Percentiles rank a stretch among this genome's conserved stretches.
Conservation (phyloP, 2,329 filamentous ascomycete species). For the Colletotrichum melonis region DNA sequence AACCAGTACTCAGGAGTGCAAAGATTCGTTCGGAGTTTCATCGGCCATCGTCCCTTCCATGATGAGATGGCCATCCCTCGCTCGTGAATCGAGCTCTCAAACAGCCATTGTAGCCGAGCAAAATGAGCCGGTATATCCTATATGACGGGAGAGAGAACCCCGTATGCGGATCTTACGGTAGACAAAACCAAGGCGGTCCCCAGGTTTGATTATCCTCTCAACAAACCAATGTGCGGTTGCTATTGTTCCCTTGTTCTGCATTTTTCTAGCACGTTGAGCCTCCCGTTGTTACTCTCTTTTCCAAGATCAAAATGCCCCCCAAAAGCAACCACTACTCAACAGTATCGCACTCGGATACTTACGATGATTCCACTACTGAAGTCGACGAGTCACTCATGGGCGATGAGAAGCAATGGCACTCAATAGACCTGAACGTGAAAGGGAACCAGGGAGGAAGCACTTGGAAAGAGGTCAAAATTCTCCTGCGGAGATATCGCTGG, state of each 20-base stretch:
- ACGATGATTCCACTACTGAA: slow-evolving; percentile 29
- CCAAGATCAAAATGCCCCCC: background rate
- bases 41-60: background rate
- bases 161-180: background rate
- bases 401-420: slow-evolving; percentile 34
- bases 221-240: background rate
- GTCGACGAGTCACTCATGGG: slow-evolving; percentile 27
- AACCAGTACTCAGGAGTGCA: background rate
- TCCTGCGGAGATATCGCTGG: slow-evolving; percentile 22
- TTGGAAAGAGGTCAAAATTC: slow-evolving; percentile 20
- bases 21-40: background rate
- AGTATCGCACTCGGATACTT: slow-evolving; percentile 3
- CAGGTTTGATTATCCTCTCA: background rate
- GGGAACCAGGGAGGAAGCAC: background rate
- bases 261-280: background rate
- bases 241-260: background rate
- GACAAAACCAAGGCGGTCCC: slow-evolving; percentile 1
- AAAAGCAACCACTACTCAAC: slow-evolving; percentile 4
- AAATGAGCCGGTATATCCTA: background rate
- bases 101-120: slow-evolving; percentile 1
- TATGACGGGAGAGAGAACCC: background rate
- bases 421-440: slow-evolving; percentile 1
- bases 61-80: background rate
- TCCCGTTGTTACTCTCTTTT: background rate
- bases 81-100: background rate